A percentile compares a stretch with the other conserved stretches of the same genome.
phyloP scores from a whole-genome alignment of 805 yeast genomes.

The Naumovozyma baii region DNA sequence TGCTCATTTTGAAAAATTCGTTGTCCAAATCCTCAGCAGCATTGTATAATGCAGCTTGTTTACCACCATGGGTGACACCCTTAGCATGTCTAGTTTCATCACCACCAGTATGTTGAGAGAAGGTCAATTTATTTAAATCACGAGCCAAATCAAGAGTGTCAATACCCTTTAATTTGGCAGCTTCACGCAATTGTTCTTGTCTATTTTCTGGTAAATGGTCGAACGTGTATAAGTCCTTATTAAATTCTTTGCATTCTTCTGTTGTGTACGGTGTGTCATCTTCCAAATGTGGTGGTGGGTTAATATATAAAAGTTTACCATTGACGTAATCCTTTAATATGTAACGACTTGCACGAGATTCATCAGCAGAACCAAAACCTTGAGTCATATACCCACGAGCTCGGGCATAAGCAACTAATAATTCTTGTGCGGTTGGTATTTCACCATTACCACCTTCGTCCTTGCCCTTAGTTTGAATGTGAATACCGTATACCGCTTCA shows the following conservation, averaged over 20 bases:
- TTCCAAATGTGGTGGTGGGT: constrained; percentile 74
- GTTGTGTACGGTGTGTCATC: constrained; percentile 43
- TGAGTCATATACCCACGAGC: constrained; percentile 97
- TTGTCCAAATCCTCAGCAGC: constrained; percentile 77
- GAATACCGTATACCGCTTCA: constrained; percentile 91
- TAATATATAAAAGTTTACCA: constrained; percentile 76
- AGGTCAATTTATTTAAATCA: constrained; percentile 64
- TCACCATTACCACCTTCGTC: constrained; percentile 84
- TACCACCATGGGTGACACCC: constrained; percentile 66
- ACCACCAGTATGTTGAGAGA: constrained; percentile 64
- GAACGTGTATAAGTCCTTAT: constrained; percentile 62
- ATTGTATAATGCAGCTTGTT: constrained; percentile 66
- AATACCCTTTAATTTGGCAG: constrained; percentile 49
- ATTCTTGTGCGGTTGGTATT: constrained; percentile 78
- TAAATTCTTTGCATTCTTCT: constrained; percentile 56
- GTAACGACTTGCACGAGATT: constrained; percentile 86
- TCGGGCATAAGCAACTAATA: constrained; percentile 85
- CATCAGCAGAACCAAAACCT: constrained; percentile 95
- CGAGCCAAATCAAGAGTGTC: constrained; percentile 54
- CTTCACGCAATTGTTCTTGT: constrained; percentile 56
- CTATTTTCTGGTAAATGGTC: constrained; percentile 61
- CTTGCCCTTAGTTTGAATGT: constrained; percentile 59
- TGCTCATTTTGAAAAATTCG: constrained; percentile 70
- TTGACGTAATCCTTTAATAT: constrained; percentile 89
- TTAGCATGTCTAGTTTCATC: constrained; percentile 37